A percentile compares a stretch with the other conserved stretches of the same genome.
Conservation (phyloP, 768 basidiomycete genomes). For the Mrakia hoshinonis region DNA sequence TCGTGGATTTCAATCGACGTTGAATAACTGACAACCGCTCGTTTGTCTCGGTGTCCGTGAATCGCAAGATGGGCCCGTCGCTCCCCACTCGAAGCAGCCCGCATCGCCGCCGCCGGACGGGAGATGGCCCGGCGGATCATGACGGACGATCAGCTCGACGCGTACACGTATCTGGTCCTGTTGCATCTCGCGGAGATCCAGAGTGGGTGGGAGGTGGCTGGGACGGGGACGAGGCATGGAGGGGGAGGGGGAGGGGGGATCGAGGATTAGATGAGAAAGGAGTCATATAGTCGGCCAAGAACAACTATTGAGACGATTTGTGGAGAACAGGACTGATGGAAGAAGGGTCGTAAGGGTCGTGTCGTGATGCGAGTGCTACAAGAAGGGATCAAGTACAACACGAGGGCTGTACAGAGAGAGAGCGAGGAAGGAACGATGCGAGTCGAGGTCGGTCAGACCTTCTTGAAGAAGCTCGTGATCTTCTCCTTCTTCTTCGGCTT, state of each 20-base stretch:
- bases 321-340: too few species aligned
- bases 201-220: background rate
- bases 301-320: too few species aligned
- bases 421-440: too few species aligned
- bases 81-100: background rate
- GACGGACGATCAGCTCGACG: background rate
- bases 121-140: background rate
- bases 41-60: too few species aligned
- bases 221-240: background rate
- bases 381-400: background rate
- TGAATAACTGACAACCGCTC: too few species aligned
- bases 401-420: too few species aligned
- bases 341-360: too few species aligned
- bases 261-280: too few species aligned
- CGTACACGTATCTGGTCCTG: background rate
- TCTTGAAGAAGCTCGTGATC: slow-evolving; percentile 10
- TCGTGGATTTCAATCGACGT: too few species aligned
- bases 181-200: slow-evolving; percentile 1
- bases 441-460: background rate
- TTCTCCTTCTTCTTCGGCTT: slow-evolving; percentile 25
- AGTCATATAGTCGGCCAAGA: too few species aligned
- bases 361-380: background rate
- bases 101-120: background rate
- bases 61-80: background rate
- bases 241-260: background rate